Evolutionary conservation across 2,329 filamentous ascomycete species (phyloP), one percentile per base, ranked within the genome.

Genomic region (Penicillium sp.): DNA sequence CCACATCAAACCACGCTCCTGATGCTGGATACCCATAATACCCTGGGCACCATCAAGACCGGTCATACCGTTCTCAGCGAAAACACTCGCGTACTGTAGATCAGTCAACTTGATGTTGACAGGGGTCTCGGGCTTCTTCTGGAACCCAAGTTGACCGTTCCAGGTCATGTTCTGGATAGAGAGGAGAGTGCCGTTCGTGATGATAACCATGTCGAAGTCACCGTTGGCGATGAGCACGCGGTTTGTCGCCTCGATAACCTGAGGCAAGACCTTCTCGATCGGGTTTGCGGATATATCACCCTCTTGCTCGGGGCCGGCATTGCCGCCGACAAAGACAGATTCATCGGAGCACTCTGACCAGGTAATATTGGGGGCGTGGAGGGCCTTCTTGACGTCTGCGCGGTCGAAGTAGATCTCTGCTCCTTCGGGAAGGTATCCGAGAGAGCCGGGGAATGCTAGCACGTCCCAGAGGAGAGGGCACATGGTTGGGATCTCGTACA

Each of bases 111-210:
- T 53, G 57, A 74, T 71, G 35, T 71, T 57, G 54, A 74, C 71
- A 0, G 68, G 68, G 3, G 60, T 68, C 87, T 66, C 90, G 84
- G 90, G 90, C 3, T 76, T 74, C 1, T 73, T 68, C 67, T 87
- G 84, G 79, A 95, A 93, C 0, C 90, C 90, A 46, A 89, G 83
- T 53, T 82, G 72, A 13, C 89, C 90, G 56, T 86, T 85, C 86
- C 87, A 93, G 0, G 89, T 93, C 86, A 93, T 91, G 77, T 93
- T 93, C 69, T 95, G 90, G 61, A 93, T 87, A 3, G 83, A 81
- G 8, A 93, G 77, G 1, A 93, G 79, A 0, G 89, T 90, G 10
- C 90, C 90, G 70, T 90, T 89, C 65, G 82, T 81, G 22, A 88
- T 78, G 21, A 91, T 81, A 58, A 90, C 82, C 71, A 84, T 89